Base-by-base conservation (phyloP, 306 rosid species). In the Hylodesmum podocarpum region DNA sequence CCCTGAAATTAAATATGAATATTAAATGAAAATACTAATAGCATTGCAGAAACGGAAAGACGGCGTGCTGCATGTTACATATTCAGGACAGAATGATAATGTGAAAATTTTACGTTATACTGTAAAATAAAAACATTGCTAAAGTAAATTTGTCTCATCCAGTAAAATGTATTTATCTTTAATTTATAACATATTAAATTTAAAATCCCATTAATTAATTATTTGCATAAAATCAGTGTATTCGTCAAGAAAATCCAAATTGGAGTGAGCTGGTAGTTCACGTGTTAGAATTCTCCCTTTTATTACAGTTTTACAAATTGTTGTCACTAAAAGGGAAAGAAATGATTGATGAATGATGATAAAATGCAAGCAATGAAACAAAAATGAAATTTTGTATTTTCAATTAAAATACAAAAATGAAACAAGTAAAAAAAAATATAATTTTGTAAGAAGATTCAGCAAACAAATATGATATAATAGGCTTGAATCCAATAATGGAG, bases 401-500 rank as follows among this genome's bases (percentile, higher is more conserved):
- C 27, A 19, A 19, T 50, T 50, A 12, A 19, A 19, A 27, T 49
- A 49, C 0, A 1, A 57, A 37, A 18, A 27, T 9, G 31, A 10
- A 41, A 2, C 31, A 39, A 10, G 4, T 13, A 50, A 39, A 36
- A 72, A 2, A 7, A 19, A 6, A 37, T 24, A 53, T 22, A 53
- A 22, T n/a, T n/a, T n/a, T n/a, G 25, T 67, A 49, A 31, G 16
- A 21, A 19, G n/a, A 13, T 49, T 8, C 19, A 37, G 57, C n/a
- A 70, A n/a, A 47, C 4, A 24, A 11, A 41, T 74, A 47, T 55
- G 34, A 31, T 19, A 44, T 29, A 19, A 70, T 14, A 54, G 54
- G 81, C 66, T 68, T 50, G 69, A 82, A 85, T 91, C 86, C n/a
- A n/a, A n/a, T n/a, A n/a, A 86, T 89, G 96, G 84, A 58, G 2